Conservation (phyloP, 768 basidiomycete species). For the Xerocomus potaroensis region DNA sequence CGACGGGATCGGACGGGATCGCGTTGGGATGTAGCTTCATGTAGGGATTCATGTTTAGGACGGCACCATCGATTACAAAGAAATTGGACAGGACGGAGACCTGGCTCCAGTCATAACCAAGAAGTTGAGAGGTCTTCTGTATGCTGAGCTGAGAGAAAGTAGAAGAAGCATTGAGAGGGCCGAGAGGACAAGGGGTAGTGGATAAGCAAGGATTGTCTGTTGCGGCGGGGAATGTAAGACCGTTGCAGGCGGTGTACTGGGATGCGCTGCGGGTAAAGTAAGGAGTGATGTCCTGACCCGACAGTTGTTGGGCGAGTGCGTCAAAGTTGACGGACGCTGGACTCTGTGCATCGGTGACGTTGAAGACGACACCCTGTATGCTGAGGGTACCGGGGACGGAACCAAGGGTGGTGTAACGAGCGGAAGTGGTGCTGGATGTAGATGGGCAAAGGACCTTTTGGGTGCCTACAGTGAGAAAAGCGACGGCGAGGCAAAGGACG, state of each 20-base stretch:
- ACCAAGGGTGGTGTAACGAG: constrained; percentile 52
- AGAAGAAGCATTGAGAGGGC: constrained; percentile 48
- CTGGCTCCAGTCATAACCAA: constrained; percentile 92
- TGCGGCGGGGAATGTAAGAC: constrained; percentile 63
- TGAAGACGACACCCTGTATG: constrained; percentile 73
- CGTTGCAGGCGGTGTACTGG: constrained; percentile 62
- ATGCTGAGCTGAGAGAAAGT: constrained; percentile 63
- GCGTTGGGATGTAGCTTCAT: constrained; percentile 64
- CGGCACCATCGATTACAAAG: constrained; percentile 89
- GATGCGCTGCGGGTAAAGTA: constrained; percentile 68
- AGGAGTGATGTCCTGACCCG: constrained; percentile 90
- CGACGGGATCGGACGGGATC: constrained; percentile 72
- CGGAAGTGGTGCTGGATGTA: constrained; percentile 38
- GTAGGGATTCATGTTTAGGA: constrained; percentile 91
- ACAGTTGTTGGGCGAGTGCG: constrained; percentile 44
- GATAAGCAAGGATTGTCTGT: constrained; percentile 67
- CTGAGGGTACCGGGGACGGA: constrained; percentile 61
- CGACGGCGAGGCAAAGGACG: constrained; percentile 72
- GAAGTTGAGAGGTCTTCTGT: constrained; percentile 57
- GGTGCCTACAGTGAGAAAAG: constrained; percentile 92
- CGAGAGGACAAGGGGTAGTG: constrained; percentile 62
- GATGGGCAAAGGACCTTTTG: constrained; percentile 88
- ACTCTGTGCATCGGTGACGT: constrained; percentile 51
- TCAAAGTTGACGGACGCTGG: constrained; percentile 54
- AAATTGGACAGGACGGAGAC: constrained; percentile 68